Evolutionary conservation across 169 alveolate species (phyloP).

Genomic region (Plasmodium blacklocki): DNA sequence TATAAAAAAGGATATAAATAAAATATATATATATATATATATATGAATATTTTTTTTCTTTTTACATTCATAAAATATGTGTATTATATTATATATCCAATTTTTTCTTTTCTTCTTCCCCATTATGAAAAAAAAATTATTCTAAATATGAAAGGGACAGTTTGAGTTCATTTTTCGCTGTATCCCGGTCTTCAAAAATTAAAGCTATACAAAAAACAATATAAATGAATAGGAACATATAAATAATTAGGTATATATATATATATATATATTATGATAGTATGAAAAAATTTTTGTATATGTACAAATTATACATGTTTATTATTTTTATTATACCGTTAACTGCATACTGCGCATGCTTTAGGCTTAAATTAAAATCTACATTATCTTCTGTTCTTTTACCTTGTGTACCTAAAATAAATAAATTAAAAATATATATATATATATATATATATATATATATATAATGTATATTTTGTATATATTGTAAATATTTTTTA

Average conservation of each 20-base stretch:
- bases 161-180: constrained; percentile 49
- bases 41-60: too few species aligned
- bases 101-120: too few species aligned
- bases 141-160: constrained; percentile 48
- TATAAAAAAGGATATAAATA: too few species aligned
- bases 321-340: constrained; percentile 30
- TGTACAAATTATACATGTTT: constrained; percentile 5
- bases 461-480: too few species aligned
- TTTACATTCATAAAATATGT: too few species aligned
- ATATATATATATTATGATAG: too few species aligned
- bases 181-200: constrained; percentile 60
- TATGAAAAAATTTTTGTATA: background rate
- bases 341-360: constrained; percentile 75
- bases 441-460: constrained; percentile 8
- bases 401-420: background rate
- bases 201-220: constrained; percentile 20
- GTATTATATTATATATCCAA: too few species aligned
- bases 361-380: constrained; percentile 48
- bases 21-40: too few species aligned
- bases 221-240: background rate
- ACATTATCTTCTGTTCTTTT: background rate
- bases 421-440: constrained; percentile 8
- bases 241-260: too few species aligned
- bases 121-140: background rate
- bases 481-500: background rate